Conservation (phyloP, 768 basidiomycete genomes). For the Guyanaporus albipodus region DNA sequence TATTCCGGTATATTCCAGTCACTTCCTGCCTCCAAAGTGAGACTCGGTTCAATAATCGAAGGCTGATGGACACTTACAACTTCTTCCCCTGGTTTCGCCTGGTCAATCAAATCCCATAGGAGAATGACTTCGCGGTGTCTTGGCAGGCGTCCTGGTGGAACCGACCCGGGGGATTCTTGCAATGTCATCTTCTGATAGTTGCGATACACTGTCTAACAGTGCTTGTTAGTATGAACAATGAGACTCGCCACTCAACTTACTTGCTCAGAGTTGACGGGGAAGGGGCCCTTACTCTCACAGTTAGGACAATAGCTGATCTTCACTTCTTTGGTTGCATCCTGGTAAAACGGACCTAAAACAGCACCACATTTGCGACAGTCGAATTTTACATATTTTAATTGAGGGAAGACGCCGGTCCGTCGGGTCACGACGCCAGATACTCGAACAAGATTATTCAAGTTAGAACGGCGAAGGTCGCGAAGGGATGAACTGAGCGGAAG, state of each 20-base stretch:
- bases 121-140: constrained; percentile 95
- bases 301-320: constrained; percentile 91
- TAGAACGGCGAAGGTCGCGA: constrained; percentile 86
- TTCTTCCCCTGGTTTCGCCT: constrained; percentile 98
- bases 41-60: neutral
- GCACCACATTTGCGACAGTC: constrained; percentile 94
- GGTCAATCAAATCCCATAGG: constrained; percentile 97
- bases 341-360: constrained; percentile 95
- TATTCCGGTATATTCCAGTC: constrained; percentile 97
- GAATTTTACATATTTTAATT: constrained; percentile 98
- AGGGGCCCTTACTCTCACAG: constrained; percentile 94
- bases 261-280: constrained; percentile 95
- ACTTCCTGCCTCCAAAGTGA: constrained; percentile 66
- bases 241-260: constrained; percentile 37
- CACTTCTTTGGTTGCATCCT: constrained; percentile 93
- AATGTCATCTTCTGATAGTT: constrained; percentile 99
- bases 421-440: constrained; percentile 95
- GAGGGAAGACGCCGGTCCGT: constrained; percentile 96
- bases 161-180: constrained; percentile 96
- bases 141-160: constrained; percentile 95
- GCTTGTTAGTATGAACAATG: neutral
- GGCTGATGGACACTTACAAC: constrained; percentile 53
- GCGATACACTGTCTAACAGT: constrained; percentile 82
- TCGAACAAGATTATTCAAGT: constrained; percentile 93
- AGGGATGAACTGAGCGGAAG: constrained; percentile 87